These are phyloP conservation scores for Meredithiella fracta DNA, from an alignment of 2,329 filamentous ascomycete genomes.

Conservation along the genomic window DNA sequence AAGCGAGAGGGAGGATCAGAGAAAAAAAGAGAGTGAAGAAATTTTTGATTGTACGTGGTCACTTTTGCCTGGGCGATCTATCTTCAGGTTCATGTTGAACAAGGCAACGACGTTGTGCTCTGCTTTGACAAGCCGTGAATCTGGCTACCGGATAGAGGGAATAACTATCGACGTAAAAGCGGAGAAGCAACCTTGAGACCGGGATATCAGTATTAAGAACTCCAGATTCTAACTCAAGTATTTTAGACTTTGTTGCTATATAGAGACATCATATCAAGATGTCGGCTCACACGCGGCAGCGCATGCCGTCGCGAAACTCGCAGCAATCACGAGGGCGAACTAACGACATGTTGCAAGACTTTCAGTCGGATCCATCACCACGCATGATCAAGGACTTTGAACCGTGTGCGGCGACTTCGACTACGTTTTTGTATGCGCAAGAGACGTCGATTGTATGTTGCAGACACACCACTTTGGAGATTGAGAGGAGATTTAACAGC, in stretches of 20 bases:
- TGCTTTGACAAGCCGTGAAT: neutral
- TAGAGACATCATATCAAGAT: neutral
- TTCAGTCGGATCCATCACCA: neutral
- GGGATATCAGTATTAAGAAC: neutral
- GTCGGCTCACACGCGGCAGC: constrained; percentile 10
- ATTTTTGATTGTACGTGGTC: neutral
- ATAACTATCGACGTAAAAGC: neutral
- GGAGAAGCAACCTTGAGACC: neutral
- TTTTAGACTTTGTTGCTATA: neutral
- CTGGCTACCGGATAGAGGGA: neutral
- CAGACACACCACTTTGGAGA: constrained; percentile 79
- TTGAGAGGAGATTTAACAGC: constrained; percentile 70
- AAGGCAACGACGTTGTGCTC: neutral
- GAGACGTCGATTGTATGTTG: constrained; percentile 69
- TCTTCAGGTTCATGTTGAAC: neutral
- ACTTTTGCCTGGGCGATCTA: neutral
- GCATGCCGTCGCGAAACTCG: constrained; percentile 8
- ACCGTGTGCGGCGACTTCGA: constrained; percentile 77
- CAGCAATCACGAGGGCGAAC: constrained; percentile 11
- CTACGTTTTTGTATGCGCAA: constrained; percentile 78
- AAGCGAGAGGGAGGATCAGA: neutral
- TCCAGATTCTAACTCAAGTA: neutral
- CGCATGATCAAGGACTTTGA: constrained; percentile 46
- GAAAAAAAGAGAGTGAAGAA: neutral
- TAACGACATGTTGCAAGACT: constrained; percentile 12